Evolutionary conservation across 805 yeast genomes (phyloP).

Genomic region (Isabelozyma pseudorhagii): DNA sequence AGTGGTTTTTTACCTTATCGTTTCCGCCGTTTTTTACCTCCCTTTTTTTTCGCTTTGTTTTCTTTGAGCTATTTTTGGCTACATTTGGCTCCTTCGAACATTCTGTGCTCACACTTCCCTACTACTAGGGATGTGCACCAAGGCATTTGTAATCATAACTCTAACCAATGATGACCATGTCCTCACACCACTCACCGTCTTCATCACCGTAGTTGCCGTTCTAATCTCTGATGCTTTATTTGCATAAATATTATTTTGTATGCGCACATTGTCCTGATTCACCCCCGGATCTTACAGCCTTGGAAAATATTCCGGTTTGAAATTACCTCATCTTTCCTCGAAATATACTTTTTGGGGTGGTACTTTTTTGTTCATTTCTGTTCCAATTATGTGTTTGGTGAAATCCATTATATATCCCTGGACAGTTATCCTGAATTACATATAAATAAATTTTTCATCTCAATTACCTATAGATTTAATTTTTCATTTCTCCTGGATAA

Average conservation of each 20-base stretch:
- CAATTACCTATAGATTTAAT: neutral
- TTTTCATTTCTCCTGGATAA: no score
- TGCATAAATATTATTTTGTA: no score
- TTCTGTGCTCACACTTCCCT: neutral
- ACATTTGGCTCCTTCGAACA: neutral
- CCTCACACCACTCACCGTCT: no score
- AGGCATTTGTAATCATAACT: neutral
- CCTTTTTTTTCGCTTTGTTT: conserved; percentile 1
- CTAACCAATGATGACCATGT: no score
- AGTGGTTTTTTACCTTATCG: no score
- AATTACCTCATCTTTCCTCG: neutral
- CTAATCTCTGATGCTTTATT: no score
- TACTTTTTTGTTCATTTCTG: neutral
- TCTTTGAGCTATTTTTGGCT: neutral
- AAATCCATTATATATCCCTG: neutral
- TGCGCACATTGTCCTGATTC: neutral
- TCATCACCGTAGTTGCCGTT: no score
- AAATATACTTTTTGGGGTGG: neutral
- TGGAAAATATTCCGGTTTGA: neutral
- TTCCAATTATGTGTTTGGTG: neutral
- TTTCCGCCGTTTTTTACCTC: no score
- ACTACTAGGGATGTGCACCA: neutral
- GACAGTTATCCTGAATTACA: neutral
- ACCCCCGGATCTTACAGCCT: neutral
- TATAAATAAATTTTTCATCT: neutral